Percentiles rank a stretch among this genome's conserved stretches.
Conservation (phyloP, 345 rosid genomes). For the Euphorbia lathyris region DNA sequence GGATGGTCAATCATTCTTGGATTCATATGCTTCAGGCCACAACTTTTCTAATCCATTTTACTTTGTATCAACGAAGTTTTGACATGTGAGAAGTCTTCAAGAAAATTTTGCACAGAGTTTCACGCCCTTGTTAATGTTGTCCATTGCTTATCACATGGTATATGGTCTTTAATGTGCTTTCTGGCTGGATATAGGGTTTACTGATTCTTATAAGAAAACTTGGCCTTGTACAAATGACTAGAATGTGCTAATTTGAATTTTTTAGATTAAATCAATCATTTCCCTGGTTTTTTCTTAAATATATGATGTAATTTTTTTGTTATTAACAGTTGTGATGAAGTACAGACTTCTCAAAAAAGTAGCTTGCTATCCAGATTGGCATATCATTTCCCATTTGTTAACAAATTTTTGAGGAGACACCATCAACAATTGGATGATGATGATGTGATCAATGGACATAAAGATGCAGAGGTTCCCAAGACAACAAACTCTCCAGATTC, state of each 20-base stretch:
- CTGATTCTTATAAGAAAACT: not conserved
- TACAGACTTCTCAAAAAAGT: conserved; percentile 33
- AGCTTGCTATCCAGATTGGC: conserved; percentile 65
- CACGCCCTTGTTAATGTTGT: not conserved
- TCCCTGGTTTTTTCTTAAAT: not conserved
- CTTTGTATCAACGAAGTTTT: not conserved
- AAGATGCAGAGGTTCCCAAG: conserved; percentile 17
- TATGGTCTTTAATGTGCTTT: not conserved
- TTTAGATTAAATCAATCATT: conserved; percentile 11
- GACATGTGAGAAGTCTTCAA: conserved; percentile 2
- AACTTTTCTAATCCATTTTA: not conserved
- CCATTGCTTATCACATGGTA: not conserved
- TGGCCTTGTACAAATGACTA: not conserved
- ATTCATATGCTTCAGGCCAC: conserved; percentile 4
- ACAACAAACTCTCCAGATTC: conserved; percentile 25
- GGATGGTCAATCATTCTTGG: not conserved
- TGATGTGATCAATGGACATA: conserved; percentile 24
- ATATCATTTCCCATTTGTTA: conserved; percentile 57
- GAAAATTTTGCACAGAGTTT: not conserved
- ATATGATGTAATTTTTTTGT: conserved; percentile 27
- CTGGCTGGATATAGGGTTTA: not conserved
- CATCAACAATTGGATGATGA: conserved; percentile 30
- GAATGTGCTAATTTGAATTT: not conserved
- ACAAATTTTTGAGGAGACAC: conserved; percentile 43
- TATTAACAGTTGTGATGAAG: conserved; percentile 40